Base-by-base conservation (phyloP, 768 basidiomycete genomes). In the Terana coerulea region DNA sequence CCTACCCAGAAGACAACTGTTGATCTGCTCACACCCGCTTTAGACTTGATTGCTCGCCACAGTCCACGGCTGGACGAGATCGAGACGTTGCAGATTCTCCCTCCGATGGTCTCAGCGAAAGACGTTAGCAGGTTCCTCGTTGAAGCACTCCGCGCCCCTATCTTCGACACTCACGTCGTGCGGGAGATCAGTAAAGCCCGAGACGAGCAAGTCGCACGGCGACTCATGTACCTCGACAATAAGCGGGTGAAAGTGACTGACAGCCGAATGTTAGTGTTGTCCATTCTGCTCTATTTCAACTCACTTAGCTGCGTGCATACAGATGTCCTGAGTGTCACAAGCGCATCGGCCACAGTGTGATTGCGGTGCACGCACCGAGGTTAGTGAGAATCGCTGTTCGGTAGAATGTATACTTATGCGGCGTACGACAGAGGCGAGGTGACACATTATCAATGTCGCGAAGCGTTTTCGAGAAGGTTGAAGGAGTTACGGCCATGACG, bases 321-420 rank as follows among this genome's bases (percentile, higher is more conserved):
- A 95, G 94, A 69, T 98, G 95, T 59, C 95, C 95, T 1, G 90
- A 95, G 65, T 98, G 95, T 62, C 90, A 94, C 64, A 98, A 98
- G 61, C 82, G 95, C 14, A 72, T 98, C 21, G 95, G 95, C 5
- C 86, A 84, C 57, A 94, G 91, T 54, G 93, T 95, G 29, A 95
- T 98, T 59, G 92, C 93, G 0, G 90, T 95, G 2, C 95, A 98
- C 74, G 75, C 86, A 7, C 95, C 95, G 34, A 78, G 81, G 91
- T 89, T 60, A 63, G 84, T 61, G 6, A 15, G 5, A 3, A 9
- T 14, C 4, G 4, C 10, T 48, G 29, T 31, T 15, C 17, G 11
- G 5, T 26, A 17, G 26, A 8, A 22, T 3, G 28, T 1, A 7
- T 8, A 45, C 1, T n/a, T 39, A 29, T 42, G 3, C 35, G 7